A percentile compares a stretch with the other conserved stretches of the same genome.
These are phyloP conservation scores for Zygosaccharomyces pseudobailii DNA, from an alignment of 1,139 yeast species.

Conservation along the genomic window DNA sequence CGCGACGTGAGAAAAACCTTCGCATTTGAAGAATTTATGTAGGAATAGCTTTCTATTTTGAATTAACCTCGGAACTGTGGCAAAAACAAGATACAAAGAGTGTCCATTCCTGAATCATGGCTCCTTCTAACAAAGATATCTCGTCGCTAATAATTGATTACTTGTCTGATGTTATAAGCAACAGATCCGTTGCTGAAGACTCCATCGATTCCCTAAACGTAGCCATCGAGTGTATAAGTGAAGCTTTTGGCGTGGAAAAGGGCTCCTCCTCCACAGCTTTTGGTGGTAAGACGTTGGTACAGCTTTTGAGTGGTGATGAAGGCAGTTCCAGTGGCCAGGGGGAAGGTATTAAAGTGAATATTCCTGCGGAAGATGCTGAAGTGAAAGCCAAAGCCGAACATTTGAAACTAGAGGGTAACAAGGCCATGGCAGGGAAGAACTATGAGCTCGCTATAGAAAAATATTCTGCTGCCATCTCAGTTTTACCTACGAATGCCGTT, in stretches of 20 bases:
- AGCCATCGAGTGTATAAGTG: slow-evolving; percentile 88
- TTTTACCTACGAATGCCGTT: slow-evolving; percentile 70
- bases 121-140: slow-evolving; percentile 50
- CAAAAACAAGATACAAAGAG: background rate
- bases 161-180: slow-evolving; percentile 54
- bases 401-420: slow-evolving; percentile 85
- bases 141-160: slow-evolving; percentile 74
- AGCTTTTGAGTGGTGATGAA: slow-evolving; percentile 38
- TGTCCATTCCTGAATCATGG: slow-evolving; percentile 16
- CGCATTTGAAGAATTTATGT: background rate
- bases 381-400: slow-evolving; percentile 71
- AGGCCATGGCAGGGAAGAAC: slow-evolving; percentile 78
- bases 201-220: slow-evolving; percentile 90
- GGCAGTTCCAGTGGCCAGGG: slow-evolving; percentile 23
- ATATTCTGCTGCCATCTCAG: slow-evolving; percentile 76
- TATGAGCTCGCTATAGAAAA: slow-evolving; percentile 65
- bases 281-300: slow-evolving; percentile 46
- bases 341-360: slow-evolving; percentile 40
- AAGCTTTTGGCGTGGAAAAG: slow-evolving; percentile 70
- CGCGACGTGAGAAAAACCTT: background rate
- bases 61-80: background rate
- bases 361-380: slow-evolving; percentile 44
- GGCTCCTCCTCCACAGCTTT: slow-evolving; percentile 42
- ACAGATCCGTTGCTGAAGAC: slow-evolving; percentile 69
- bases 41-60: background rate